Evolutionary conservation across 371 early-diverging fungal species (phyloP), one percentile per base, ranked within the genome.

Genomic region (Mortierella sp.): DNA sequence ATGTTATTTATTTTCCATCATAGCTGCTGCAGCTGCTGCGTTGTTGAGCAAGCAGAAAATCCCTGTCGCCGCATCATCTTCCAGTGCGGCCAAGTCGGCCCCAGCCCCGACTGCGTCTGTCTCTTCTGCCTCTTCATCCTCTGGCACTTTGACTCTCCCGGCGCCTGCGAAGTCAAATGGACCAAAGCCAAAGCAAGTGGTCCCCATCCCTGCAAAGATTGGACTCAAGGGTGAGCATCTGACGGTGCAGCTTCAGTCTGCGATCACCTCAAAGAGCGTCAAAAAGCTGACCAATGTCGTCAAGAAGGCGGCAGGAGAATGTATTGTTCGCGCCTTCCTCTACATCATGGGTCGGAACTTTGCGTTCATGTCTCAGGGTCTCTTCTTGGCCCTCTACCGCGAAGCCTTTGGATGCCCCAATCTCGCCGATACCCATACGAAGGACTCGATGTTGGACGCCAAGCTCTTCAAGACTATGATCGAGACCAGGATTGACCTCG

Each of bases 271-370:
- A 44, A 37, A 55, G 50, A 44, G 24, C 28, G 13, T 24, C n/a
- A 72, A 72, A 46, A 81, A 74, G 53, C 53, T 73, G 26, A 53
- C 64, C 37, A 73, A 43, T 34, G 31, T 37, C 40, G 5, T 64
- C 34, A 64, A 37, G 64, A 67, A 34, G 53, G 73, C 73, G 6
- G 64, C 70, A 21, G 81, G 77, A 16, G 81, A 81, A 40, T 74
- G 69, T 24, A 81, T 81, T 40, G 5, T 77, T 5, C 54, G 81
- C 11, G 81, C 77, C 2, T n/a, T 50, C 14, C 26, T 81, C 2
- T 55, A 69, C 40, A 53, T 77, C 5, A 70, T 81, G 59, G 73
- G 71, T 40, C 51, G 81, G 14, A 34, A 64, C 9, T 70, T 64
- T 51, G 28, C 50, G 26, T 81, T 48, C 53, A 81, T 81, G 48